Evolutionary conservation across 2,329 filamentous ascomycete genomes (phyloP).

Genomic region (Blumeria graminis): DNA sequence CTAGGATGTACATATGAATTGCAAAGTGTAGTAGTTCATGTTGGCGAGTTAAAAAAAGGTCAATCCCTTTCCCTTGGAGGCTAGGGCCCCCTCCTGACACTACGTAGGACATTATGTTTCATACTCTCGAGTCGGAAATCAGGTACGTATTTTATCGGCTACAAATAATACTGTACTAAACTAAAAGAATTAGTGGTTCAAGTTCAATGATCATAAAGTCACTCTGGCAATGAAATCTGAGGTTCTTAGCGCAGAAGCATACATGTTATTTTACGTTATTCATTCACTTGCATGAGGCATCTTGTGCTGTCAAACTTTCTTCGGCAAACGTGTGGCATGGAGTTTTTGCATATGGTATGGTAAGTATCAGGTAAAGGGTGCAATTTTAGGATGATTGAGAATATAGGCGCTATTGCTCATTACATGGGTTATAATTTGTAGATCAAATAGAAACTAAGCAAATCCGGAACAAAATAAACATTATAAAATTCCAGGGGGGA

Average conservation of each 20-base stretch:
- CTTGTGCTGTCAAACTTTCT: too few species aligned
- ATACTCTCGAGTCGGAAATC: conserved; percentile 62
- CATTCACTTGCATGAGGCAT: conserved; percentile 26
- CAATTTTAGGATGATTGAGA: too few species aligned
- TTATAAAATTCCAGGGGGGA: too few species aligned
- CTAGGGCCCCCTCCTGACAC: conserved; percentile 4
- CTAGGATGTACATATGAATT: conserved; percentile 63
- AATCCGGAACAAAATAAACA: too few species aligned
- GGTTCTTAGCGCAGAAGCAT: conserved; percentile 67
- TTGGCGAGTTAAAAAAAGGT: conserved; percentile 73
- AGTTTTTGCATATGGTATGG: too few species aligned
- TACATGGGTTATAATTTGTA: too few species aligned
- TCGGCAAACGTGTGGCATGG: too few species aligned
- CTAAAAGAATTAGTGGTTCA: conserved; percentile 50
- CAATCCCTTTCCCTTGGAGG: conserved; percentile 2
- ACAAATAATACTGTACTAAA: background rate
- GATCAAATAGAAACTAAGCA: too few species aligned
- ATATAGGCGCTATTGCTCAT: too few species aligned
- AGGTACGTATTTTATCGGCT: conserved; percentile 19
- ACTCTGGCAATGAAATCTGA: conserved; percentile 63
- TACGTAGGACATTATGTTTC: conserved; percentile 54
- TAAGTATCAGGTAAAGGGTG: too few species aligned
- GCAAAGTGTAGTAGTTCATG: conserved; percentile 73
- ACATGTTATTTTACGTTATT: conserved; percentile 70
- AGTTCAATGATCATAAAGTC: conserved; percentile 88